Base-by-base conservation (phyloP, 1,139 yeast species). In the Suhomyces bokatorum region DNA sequence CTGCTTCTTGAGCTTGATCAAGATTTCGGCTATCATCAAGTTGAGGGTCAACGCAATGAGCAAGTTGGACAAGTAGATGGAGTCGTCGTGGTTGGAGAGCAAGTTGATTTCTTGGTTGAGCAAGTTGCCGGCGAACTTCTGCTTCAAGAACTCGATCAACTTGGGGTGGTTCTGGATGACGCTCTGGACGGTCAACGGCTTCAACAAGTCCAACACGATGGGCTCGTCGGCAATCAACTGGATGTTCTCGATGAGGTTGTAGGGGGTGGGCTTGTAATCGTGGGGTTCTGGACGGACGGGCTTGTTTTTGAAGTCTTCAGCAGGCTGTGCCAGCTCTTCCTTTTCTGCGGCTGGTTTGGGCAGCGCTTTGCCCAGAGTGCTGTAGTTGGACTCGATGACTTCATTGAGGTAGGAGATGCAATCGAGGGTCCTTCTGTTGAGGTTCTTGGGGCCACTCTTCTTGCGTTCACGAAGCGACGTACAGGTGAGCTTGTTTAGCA, bases 361-460 rank as follows among this genome's bases (percentile, higher is more conserved):
- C 37, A 37, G 43, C 6, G 31, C n/a, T 15, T 30, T 32, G 14
- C 37, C 39, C 30, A 39, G 39, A 11, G 34, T 33, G 16, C 32
- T 38, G 37, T 31, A 37, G 31, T 47, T 45, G 39, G 40, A 33
- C 29, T 49, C 56, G 22, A 53, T 50, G 22, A 53, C 53, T 26
- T 53, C 57, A 26, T 52, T 53, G 34, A 55, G 44, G 38, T 43
- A 43, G 13, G 45, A 65, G 41, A 73, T 72, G 24, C 68, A 58
- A 29, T 69, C 67, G 39, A 72, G 50, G 22, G 76, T 72, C 46
- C 67, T 43, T 12, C 58, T 56, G 40, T 69, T 72, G 42, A 69
- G 53, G 41, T 62, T 68, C 47, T 73, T 73, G 15, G 78, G 78
- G 5, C 78, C 78, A 42, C 72, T 63, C 55, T 73, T 73, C 56